Percentiles rank a stretch among this genome's conserved stretches.
These are phyloP conservation scores for Coemansia sp. DNA, from an alignment of 192 early-diverging fungal species.

Conservation along the genomic window DNA sequence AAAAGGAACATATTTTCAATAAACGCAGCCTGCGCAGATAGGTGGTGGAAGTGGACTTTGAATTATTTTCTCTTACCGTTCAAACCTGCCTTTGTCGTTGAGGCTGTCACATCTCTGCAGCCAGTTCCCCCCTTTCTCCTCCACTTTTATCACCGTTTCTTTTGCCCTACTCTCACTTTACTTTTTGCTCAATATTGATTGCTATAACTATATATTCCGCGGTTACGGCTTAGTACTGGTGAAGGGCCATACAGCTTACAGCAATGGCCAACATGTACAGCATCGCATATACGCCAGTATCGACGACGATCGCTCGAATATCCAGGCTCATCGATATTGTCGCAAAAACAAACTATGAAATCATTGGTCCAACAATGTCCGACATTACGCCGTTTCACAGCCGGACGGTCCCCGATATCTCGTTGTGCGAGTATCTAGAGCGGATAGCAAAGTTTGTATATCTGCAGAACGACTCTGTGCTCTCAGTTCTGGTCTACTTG, in stretches of 20 bases:
- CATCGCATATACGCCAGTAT: constrained; percentile 31
- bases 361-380: constrained; percentile 13
- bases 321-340: constrained; percentile 35
- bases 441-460: constrained; percentile 68
- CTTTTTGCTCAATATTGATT: no score
- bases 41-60: no score
- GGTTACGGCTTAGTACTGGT: neutral
- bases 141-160: no score
- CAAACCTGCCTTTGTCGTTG: no score
- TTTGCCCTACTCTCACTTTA: no score
- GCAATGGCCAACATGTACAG: constrained; percentile 30
- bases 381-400: constrained; percentile 69
- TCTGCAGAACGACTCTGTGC: constrained; percentile 63
- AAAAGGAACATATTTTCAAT: no score
- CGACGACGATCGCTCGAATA: constrained; percentile 33
- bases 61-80: no score
- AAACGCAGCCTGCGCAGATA: no score
- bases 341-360: constrained; percentile 21
- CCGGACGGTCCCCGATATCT: constrained; percentile 63
- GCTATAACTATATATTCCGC: no score
- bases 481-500: constrained; percentile 72
- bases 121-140: no score
- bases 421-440: constrained; percentile 61
- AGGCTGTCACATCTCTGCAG: no score
- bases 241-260: neutral